phyloP scores from a whole-genome alignment of 805 yeast species.

The Candida succiphila region DNA sequence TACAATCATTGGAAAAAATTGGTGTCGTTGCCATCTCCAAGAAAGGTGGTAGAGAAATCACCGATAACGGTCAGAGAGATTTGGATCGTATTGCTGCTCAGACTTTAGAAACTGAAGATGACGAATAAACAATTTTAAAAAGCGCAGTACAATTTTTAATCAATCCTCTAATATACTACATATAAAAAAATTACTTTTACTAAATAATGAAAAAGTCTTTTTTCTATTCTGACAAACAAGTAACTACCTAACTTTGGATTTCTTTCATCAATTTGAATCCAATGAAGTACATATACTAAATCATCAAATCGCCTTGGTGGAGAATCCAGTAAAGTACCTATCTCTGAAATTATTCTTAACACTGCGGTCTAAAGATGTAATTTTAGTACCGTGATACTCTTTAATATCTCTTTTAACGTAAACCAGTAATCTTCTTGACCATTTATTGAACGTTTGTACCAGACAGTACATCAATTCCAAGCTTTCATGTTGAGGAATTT shows the following conservation, averaged over 20 bases:
- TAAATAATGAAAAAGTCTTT: conserved; percentile 3
- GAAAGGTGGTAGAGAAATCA: conserved; percentile 99
- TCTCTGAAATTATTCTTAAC: conserved; percentile 58
- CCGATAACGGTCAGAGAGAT: conserved; percentile 99
- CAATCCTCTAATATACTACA: not conserved
- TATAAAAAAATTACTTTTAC: conserved; percentile 1
- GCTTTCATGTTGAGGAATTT: conserved; percentile 70
- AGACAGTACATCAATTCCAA: conserved; percentile 63
- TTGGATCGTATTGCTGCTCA: conserved; percentile 99
- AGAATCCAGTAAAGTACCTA: conserved; percentile 65
- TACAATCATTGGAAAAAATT: conserved; percentile 96
- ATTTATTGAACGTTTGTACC: conserved; percentile 83
- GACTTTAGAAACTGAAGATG: conserved; percentile 88
- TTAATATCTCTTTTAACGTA: conserved; percentile 52
- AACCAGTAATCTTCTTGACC: conserved; percentile 84
- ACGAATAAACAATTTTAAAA: conserved; percentile 26
- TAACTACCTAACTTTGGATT: too few relatives aligned
- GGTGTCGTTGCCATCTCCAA: conserved; percentile 94
- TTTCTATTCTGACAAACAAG: too few relatives aligned
- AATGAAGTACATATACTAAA: too few relatives aligned
- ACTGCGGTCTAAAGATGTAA: conserved; percentile 32
- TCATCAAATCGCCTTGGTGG: too few relatives aligned
- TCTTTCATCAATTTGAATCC: too few relatives aligned
- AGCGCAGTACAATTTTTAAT: conserved; percentile 1
- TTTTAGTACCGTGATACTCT: conserved; percentile 37